Evolutionary conservation across 495 filamentous ascomycete genomes (phyloP), one percentile per base, ranked within the genome.

Genomic region (Penicillium lividum): DNA sequence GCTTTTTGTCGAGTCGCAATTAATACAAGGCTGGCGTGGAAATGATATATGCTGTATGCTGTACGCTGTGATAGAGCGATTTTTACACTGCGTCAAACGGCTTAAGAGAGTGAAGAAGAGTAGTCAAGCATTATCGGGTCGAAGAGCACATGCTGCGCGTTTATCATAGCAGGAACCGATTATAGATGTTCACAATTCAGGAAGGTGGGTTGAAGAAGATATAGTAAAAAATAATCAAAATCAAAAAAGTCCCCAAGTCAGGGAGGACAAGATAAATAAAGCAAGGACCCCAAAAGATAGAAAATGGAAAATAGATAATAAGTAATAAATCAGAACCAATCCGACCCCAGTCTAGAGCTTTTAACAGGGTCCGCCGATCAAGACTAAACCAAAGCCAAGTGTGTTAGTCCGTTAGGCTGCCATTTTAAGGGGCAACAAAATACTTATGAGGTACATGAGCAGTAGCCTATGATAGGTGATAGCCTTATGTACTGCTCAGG

Each of bases 381-480:
- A 57, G 18, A 28, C 53, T 61, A 60, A 59, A 53, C 44, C 4
- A 54, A 54, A 65, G 61, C 63, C 63, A 56, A 64, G 63, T 56
- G 49, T 61, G 61, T 66, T 68, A 66, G 64, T 13, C 9, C 13
- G 33, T 49, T 49, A 49, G 51, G 51, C 59, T 51, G 59, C 59
- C 54, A 53, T 36, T 47, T 53, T 61, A 22, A 33, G 38, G 13
- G 33, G 31, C 7, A 22, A 22, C 22, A 22, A 22, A 22, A 22
- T 22, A 22, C 22, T 22, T 22, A 22, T 22, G 22, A 22, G 22
- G 22, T 22, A 22, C 22, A 22, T 22, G 22, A 22, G 22, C 22
- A 22, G 22, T 22, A 22, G 22, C 22, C 22, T 22, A 22, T 22
- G 22, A 22, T 22, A 22, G 1, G 13, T 7, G 2, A 46, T 10